phyloP scores from a whole-genome alignment of 192 early-diverging fungal species.

The Podila clonocystis region DNA sequence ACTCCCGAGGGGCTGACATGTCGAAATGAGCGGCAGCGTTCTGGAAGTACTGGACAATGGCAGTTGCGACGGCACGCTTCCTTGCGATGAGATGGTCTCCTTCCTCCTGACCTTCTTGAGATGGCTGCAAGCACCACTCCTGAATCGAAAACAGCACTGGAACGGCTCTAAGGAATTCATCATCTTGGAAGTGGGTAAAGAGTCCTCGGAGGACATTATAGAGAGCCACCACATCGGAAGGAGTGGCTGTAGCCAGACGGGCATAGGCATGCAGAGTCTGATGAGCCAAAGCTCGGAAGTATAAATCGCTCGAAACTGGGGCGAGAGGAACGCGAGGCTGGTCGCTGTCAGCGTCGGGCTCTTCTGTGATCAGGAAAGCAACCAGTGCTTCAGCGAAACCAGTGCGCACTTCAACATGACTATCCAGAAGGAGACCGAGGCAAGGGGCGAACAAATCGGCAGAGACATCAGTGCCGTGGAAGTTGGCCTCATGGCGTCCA shows the following conservation, averaged over 20 bases:
- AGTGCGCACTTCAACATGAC: constrained; percentile 43
- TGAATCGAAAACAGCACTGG: constrained; percentile 45
- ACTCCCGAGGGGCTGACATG: constrained; percentile 39
- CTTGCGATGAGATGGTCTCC: constrained; percentile 3
- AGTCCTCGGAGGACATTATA: constrained; percentile 37
- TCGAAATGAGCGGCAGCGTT: constrained; percentile 25
- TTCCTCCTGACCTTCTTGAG: constrained; percentile 1
- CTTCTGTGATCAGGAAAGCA: constrained; percentile 52
- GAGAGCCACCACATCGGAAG: constrained; percentile 30
- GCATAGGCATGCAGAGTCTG: constrained; percentile 41
- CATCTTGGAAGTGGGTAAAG: constrained; percentile 42
- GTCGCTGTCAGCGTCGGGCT: constrained; percentile 20
- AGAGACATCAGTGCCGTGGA: constrained; percentile 39
- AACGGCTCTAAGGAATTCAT: constrained; percentile 44
- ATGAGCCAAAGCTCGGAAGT: constrained; percentile 46
- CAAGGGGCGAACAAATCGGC: constrained; percentile 51
- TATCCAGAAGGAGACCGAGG: constrained; percentile 46
- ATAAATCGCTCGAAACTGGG: constrained; percentile 32
- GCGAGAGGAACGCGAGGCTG: constrained; percentile 19
- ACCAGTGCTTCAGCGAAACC: constrained; percentile 51
- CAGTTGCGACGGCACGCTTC: constrained; percentile 38
- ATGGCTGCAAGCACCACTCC: constrained; percentile 29
- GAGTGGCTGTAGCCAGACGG: constrained; percentile 16
- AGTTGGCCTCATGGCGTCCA: constrained; percentile 36
- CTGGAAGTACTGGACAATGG: constrained; percentile 38